Conservation (phyloP, 148 eudicot species). For the Chenopodium quinoa region DNA sequence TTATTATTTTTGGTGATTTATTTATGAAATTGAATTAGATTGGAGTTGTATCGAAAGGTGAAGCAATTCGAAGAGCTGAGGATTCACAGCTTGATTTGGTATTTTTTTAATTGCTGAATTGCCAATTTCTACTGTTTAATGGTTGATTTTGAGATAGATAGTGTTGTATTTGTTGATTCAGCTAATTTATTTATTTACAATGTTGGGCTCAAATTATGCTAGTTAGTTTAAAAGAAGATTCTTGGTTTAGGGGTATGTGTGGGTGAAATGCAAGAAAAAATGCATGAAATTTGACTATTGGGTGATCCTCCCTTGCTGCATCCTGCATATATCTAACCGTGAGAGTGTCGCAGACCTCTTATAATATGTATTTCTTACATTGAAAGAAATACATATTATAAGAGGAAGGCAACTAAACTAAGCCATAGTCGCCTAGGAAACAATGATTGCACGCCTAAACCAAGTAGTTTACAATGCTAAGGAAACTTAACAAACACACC, state of each 20-base stretch:
- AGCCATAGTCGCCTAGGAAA: too few species aligned
- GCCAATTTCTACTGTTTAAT: neutral
- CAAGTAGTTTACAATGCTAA: too few species aligned
- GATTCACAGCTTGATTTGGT: constrained; percentile 81
- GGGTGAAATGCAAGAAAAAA: neutral
- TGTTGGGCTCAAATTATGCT: neutral
- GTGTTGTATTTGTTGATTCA: neutral
- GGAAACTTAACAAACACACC: too few species aligned
- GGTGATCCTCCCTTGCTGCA: neutral
- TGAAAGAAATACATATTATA: too few species aligned
- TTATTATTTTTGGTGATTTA: neutral
- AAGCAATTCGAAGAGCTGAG: constrained; percentile 74
- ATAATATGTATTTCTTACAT: too few species aligned
- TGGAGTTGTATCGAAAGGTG: constrained; percentile 65
- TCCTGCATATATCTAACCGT: too few species aligned
- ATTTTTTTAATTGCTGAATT: constrained; percentile 3
- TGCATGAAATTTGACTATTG: neutral
- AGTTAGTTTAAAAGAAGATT: neutral
- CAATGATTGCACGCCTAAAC: too few species aligned
- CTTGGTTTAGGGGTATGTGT: neutral
- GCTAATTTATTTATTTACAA: neutral
- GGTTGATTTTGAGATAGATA: neutral
- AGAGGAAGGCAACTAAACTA: too few species aligned
- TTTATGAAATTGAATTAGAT: constrained; percentile 38
- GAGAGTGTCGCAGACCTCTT: too few species aligned